Base-by-base conservation (phyloP, 1,284 basidiomycete genomes). In the Ustilago sp. region DNA sequence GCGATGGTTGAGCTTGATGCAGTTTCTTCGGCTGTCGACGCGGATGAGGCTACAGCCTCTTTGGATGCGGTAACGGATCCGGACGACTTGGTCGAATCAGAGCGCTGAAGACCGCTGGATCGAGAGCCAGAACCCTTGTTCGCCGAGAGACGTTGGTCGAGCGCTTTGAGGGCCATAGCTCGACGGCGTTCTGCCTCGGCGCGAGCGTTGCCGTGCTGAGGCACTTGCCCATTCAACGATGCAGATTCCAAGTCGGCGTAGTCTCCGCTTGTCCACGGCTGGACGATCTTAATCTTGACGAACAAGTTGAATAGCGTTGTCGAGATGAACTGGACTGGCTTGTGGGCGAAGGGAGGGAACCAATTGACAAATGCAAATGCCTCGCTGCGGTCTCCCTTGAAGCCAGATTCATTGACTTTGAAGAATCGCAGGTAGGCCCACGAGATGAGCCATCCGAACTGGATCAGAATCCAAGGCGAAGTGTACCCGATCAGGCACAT, bases 381-480 rank as follows among this genome's bases (percentile, higher is more conserved):
- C 86, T 98, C 97, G 87, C 93, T 94, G 65, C 94, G 88, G 85
- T 99, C 96, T 19, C 96, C 96, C 41, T 88, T 80, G 77, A 88
- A 88, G 58, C 88, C 88, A 51, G 86, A 86, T 60, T 89, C 89
- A 85, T 93, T 93, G 3, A 89, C 92, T 88, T 98, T 97, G 89
- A 97, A 95, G 89, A 99, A 99, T 39, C 96, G 91, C 41, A 99
- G 89, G 87, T 98, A 99, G 60, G 94, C 89, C 92, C 94, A 99
- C 32, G 93, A 90, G 8, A 95, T 92, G 71, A 98, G 92, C 94
- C 97, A 99, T 17, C 95, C 96, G 85, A 98, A 98, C 60, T 83
- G 96, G 78, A 99, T 95, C 79, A 97, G 89, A 65, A 99, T 95
- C 89, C 92, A 98, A 1, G 97, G 97, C 63, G 93, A 93, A 81